phyloP scores from a whole-genome alignment of 176 grass and related monocot species.

The Oryza brachyantha region DNA sequence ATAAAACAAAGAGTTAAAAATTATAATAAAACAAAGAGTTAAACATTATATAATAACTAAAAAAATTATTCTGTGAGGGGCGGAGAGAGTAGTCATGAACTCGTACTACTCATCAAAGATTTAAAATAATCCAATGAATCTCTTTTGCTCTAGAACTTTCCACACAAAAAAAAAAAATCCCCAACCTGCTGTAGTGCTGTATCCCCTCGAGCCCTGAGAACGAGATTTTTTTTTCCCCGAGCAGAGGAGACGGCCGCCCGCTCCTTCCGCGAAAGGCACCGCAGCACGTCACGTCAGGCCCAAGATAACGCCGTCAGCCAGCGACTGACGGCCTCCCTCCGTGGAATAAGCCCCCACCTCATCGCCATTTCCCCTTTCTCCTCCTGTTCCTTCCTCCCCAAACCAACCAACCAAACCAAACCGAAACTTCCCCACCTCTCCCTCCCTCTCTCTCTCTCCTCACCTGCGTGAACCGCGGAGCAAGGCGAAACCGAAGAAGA shows the following conservation, averaged over 20 bases:
- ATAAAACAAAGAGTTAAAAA: no score
- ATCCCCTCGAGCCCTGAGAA: not conserved
- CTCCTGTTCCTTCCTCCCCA: conserved; percentile 9
- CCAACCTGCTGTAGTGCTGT: not conserved
- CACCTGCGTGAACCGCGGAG: not conserved
- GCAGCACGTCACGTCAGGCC: conserved; percentile 21
- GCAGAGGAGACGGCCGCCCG: not conserved
- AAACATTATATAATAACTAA: no score
- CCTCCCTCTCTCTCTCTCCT: no score
- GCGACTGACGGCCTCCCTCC: not conserved
- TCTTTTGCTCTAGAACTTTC: not conserved
- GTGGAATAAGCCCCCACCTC: conserved; percentile 10
- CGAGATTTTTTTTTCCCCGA: conserved; percentile 1
- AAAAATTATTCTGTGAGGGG: no score
- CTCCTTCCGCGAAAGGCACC: conserved; percentile 13
- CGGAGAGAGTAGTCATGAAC: no score
- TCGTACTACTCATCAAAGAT: no score
- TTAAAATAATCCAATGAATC: no score
- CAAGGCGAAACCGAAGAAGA: not conserved
- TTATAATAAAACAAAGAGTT: no score
- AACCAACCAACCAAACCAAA: conserved; percentile 24
- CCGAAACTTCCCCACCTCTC: not conserved
- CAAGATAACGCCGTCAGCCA: conserved; percentile 5
- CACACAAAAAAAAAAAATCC: not conserved
- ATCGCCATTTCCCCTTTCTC: not conserved